phyloP scores from a whole-genome alignment of 805 yeast genomes.

The Wickerhamiella australiensis region DNA sequence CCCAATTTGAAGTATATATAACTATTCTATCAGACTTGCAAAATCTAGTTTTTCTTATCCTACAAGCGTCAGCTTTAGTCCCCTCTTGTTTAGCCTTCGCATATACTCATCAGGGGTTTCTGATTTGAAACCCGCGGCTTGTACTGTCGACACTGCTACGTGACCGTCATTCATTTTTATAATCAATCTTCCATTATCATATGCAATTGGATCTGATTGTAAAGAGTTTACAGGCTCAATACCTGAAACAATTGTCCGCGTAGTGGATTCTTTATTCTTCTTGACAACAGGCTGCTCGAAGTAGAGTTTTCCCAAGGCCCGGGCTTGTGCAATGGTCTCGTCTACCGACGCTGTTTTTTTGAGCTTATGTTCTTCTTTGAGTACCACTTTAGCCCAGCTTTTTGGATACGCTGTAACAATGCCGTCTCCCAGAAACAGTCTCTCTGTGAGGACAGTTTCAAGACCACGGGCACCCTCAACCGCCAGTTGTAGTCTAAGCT shows the following conservation, averaged over 20 bases:
- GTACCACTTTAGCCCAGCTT: conserved; percentile 16
- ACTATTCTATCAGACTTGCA: no score
- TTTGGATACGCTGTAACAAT: background rate
- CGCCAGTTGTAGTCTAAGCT: conserved; percentile 44
- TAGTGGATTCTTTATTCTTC: conserved; percentile 11
- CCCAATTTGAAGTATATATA: no score
- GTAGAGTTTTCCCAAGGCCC: conserved; percentile 20
- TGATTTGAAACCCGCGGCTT: conserved; percentile 18
- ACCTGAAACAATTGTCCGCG: conserved; percentile 6
- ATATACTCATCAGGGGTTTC: conserved; percentile 17
- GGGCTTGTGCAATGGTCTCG: conserved; percentile 17
- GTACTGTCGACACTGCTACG: conserved; percentile 19
- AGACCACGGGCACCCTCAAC: conserved; percentile 50
- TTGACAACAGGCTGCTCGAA: conserved; percentile 15
- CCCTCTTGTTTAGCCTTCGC: conserved; percentile 9
- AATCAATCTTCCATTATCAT: conserved; percentile 11
- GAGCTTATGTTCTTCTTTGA: conserved; percentile 12
- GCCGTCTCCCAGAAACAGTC: conserved; percentile 22
- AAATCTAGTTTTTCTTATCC: background rate
- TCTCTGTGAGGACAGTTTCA: conserved; percentile 32
- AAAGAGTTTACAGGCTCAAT: conserved; percentile 12
- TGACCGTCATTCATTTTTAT: conserved; percentile 18
- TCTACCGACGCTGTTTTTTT: conserved; percentile 5
- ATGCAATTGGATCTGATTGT: conserved; percentile 5
- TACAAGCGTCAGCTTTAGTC: background rate